phyloP scores from a whole-genome alignment of 2,329 filamentous ascomycete species.

The Xylaria sp. region DNA sequence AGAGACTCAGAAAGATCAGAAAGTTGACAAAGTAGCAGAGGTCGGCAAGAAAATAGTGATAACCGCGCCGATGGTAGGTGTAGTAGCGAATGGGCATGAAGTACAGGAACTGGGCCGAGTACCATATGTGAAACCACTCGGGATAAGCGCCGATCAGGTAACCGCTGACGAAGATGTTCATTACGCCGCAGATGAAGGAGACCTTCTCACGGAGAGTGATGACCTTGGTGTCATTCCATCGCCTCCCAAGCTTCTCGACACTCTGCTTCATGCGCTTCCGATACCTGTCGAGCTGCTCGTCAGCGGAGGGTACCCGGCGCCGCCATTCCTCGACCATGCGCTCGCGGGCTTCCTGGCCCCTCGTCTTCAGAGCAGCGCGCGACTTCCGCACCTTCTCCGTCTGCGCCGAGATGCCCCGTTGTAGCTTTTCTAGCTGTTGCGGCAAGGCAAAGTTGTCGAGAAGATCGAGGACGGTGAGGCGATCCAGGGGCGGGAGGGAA shows the following conservation, averaged over 20 bases:
- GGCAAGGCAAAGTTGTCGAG: slow-evolving; percentile 93
- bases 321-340: slow-evolving; percentile 94
- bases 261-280: slow-evolving; percentile 85
- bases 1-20: slow-evolving; percentile 82
- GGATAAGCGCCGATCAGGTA: slow-evolving; percentile 90
- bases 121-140: slow-evolving; percentile 92
- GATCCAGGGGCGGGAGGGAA: slow-evolving; percentile 85
- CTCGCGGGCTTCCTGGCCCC: slow-evolving; percentile 81
- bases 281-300: slow-evolving; percentile 94
- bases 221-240: slow-evolving; percentile 89
- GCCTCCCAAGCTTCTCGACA: slow-evolving; percentile 85
- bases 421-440: slow-evolving; percentile 90
- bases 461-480: slow-evolving; percentile 89
- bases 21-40: slow-evolving; percentile 99
- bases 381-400: slow-evolving; percentile 87
- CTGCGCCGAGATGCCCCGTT: slow-evolving; percentile 83
- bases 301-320: slow-evolving; percentile 83
- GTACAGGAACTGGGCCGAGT: slow-evolving; percentile 85
- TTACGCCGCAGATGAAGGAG: slow-evolving; percentile 93
- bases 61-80: slow-evolving; percentile 89
- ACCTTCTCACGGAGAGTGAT: slow-evolving; percentile 93
- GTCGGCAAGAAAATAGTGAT: slow-evolving; percentile 97
- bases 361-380: slow-evolving; percentile 80
- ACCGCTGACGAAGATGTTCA: slow-evolving; percentile 97
- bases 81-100: slow-evolving; percentile 98